Conservation (phyloP, 2,329 filamentous ascomycete genomes). For the Dactylellina sp. region DNA sequence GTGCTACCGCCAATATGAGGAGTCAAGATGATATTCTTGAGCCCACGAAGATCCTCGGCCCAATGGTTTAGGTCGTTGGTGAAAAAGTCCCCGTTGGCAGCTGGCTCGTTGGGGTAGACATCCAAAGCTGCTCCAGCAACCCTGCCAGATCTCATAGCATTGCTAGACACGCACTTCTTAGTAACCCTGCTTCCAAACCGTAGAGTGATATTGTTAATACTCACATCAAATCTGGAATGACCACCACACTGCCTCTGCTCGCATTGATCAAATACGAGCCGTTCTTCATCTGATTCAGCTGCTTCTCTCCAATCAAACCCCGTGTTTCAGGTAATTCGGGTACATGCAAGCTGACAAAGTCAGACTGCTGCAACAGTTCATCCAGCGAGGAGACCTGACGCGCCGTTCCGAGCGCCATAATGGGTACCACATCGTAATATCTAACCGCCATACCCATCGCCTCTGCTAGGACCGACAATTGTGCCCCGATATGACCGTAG, state of each 20-base stretch:
- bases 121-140: slow-evolving; percentile 95
- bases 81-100: slow-evolving; percentile 95
- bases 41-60: slow-evolving; percentile 82
- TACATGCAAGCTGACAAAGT: slow-evolving; percentile 95
- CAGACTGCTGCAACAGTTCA: slow-evolving; percentile 79
- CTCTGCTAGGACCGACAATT: slow-evolving; percentile 93
- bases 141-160: slow-evolving; percentile 85
- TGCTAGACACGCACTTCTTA: slow-evolving; percentile 61
- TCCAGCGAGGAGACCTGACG: slow-evolving; percentile 83
- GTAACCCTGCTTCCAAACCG: slow-evolving; percentile 1
- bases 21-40: slow-evolving; percentile 94
- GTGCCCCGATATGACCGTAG: slow-evolving; percentile 96
- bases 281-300: slow-evolving; percentile 89
- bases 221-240: slow-evolving; percentile 85
- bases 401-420: slow-evolving; percentile 93
- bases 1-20: slow-evolving; percentile 98
- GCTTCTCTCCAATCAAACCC: slow-evolving; percentile 83
- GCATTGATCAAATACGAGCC: slow-evolving; percentile 97
- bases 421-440: slow-evolving; percentile 93
- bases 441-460: slow-evolving; percentile 98
- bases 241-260: slow-evolving; percentile 90
- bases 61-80: slow-evolving; percentile 83
- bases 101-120: slow-evolving; percentile 93
- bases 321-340: slow-evolving; percentile 92
- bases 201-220: neutral